Evolutionary conservation across 2,329 filamentous ascomycete species (phyloP).

Genomic region (Colletotrichum melonis): DNA sequence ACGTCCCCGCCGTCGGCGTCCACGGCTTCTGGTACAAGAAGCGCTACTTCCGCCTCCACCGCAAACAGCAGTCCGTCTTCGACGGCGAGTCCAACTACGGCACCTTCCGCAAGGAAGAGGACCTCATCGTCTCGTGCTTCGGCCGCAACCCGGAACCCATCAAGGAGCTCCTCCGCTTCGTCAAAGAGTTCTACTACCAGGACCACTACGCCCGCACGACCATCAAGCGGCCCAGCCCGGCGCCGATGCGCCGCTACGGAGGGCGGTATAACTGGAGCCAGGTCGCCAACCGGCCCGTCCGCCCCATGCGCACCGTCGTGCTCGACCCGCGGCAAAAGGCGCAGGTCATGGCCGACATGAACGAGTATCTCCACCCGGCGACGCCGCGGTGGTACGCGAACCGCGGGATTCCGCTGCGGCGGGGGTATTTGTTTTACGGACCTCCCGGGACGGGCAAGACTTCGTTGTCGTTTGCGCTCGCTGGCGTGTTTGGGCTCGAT

Average conservation of each 20-base stretch:
- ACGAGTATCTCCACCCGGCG: constrained; percentile 79
- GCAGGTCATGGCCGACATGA: constrained; percentile 76
- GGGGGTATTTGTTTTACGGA: constrained; percentile 83
- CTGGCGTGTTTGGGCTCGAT: constrained; percentile 73
- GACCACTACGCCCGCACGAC: constrained; percentile 67
- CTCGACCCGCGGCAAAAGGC: constrained; percentile 76
- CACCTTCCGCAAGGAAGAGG: constrained; percentile 62
- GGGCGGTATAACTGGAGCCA: constrained; percentile 63
- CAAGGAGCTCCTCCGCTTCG: constrained; percentile 65
- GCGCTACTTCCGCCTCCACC: constrained; percentile 60
- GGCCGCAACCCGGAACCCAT: constrained; percentile 64
- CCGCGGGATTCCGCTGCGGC: constrained; percentile 78
- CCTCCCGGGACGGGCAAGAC: constrained; percentile 82
- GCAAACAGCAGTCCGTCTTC: constrained; percentile 57
- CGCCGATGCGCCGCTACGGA: constrained; percentile 38
- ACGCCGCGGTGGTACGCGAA: constrained; percentile 80
- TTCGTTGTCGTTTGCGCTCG: constrained; percentile 73
- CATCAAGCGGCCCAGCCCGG: constrained; percentile 58
- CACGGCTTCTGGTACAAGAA: constrained; percentile 67
- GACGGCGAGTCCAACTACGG: constrained; percentile 48
- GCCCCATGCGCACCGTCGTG: constrained; percentile 81
- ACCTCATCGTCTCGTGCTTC: constrained; percentile 65
- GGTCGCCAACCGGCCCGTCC: constrained; percentile 71
- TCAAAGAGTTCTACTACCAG: constrained; percentile 61
- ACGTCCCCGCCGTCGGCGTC: constrained; percentile 63